These are phyloP conservation scores for Asparagopsis taxiformis DNA, from an alignment of 31 red algal species.

Conservation along the genomic window DNA sequence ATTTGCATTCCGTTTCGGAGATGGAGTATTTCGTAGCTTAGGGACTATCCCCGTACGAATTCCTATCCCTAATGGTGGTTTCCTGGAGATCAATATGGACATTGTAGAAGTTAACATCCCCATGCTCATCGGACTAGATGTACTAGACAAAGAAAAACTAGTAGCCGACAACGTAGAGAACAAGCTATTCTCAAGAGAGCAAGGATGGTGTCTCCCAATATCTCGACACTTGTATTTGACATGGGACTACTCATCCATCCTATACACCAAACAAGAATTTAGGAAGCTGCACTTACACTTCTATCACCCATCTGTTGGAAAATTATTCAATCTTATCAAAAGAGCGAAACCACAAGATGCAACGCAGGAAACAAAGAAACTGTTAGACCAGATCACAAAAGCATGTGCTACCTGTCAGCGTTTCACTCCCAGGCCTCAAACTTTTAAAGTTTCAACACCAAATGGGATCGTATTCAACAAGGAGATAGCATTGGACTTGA, in stretches of 20 bases:
- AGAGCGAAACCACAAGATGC: neutral
- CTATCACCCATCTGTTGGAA: neutral
- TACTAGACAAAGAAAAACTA: neutral
- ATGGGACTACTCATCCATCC: neutral
- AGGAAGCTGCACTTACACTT: neutral
- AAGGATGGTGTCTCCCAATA: too few relatives aligned
- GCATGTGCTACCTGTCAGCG: neutral
- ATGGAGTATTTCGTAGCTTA: too few relatives aligned
- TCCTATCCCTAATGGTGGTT: neutral
- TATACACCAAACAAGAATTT: slow-evolving; percentile 2
- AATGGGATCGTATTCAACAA: slow-evolving; percentile 7
- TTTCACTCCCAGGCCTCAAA: neutral
- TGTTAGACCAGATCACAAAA: neutral
- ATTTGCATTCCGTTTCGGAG: neutral
- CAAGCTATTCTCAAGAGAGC: too few relatives aligned
- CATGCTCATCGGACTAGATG: slow-evolving; percentile 15
- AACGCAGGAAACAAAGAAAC: neutral
- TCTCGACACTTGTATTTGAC: slow-evolving; percentile 4
- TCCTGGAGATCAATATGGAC: slow-evolving; percentile 6
- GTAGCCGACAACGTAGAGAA: slow-evolving; percentile 10
- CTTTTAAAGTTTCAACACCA: slow-evolving; percentile 5
- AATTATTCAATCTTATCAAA: slow-evolving; percentile 11
- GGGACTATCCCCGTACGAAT: slow-evolving; percentile 7
- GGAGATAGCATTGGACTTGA: slow-evolving; percentile 6
- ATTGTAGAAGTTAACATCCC: slow-evolving; percentile 12